A percentile compares a stretch with the other conserved stretches of the same genome.
Conservation (phyloP, 331 rosid genomes). For the Malus hybrid region DNA sequence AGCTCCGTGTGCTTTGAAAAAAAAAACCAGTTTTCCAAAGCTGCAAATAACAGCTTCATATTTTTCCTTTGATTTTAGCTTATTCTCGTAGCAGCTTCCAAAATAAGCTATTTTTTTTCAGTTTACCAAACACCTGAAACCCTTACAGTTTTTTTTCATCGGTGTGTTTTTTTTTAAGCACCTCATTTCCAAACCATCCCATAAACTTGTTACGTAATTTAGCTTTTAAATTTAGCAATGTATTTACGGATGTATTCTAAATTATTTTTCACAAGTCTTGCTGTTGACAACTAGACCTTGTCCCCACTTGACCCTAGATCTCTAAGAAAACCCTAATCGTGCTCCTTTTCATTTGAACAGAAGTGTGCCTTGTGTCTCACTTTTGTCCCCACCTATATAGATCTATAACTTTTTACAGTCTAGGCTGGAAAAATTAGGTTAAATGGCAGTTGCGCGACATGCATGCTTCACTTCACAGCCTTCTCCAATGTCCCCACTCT, state of each 20-base stretch:
- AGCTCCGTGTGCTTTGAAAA: too few relatives aligned
- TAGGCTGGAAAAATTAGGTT: not conserved
- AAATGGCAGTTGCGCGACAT: not conserved
- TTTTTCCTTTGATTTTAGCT: too few relatives aligned
- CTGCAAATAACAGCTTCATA: too few relatives aligned
- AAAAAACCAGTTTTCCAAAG: too few relatives aligned
- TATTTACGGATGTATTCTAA: too few relatives aligned
- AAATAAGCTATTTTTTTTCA: too few relatives aligned
- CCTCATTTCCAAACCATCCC: too few relatives aligned
- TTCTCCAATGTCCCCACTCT: not conserved
- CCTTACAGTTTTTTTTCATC: too few relatives aligned
- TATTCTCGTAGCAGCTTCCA: too few relatives aligned
- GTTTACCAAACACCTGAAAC: too few relatives aligned
- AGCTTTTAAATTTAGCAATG: not conserved
- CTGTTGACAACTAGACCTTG: not conserved
- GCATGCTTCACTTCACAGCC: not conserved
- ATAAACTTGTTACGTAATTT: fast-evolving
- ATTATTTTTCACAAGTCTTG: not conserved
- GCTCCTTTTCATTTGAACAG: not conserved
- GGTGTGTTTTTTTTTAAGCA: too few relatives aligned
- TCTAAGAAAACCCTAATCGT: too few relatives aligned
- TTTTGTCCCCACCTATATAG: not conserved
- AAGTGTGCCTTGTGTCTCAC: slow-evolving; percentile 1
- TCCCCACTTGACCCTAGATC: not conserved
- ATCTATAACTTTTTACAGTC: not conserved